These are phyloP conservation scores for Stagonosporopsis vannaccii DNA, from an alignment of 2,329 filamentous ascomycete genomes.

Conservation along the genomic window DNA sequence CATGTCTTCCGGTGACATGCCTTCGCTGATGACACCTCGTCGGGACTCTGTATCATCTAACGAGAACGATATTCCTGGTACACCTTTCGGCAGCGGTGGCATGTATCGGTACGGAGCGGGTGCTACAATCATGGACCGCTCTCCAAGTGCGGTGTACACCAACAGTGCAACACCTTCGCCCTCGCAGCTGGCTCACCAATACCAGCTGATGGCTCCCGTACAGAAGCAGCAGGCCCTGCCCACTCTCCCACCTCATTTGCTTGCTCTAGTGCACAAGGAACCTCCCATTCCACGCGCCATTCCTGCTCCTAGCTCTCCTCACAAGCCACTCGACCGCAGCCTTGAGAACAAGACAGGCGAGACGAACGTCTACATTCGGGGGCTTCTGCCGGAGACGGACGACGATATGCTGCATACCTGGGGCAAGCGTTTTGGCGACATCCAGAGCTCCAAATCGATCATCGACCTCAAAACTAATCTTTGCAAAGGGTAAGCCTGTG, in stretches of 20 bases:
- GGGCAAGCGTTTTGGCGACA: constrained; percentile 86
- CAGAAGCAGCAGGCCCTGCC: constrained; percentile 48
- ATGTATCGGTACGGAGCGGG: constrained; percentile 55
- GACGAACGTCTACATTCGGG: constrained; percentile 97
- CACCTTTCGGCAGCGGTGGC: constrained; percentile 54
- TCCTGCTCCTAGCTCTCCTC: constrained; percentile 83
- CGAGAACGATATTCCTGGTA: constrained; percentile 60
- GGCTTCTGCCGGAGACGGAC: constrained; percentile 92
- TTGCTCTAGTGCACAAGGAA: constrained; percentile 66
- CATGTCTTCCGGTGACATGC: constrained; percentile 57
- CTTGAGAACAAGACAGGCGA: constrained; percentile 94
- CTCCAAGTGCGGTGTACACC: constrained; percentile 57
- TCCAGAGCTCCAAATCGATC: constrained; percentile 98
- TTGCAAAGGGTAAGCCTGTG: constrained; percentile 81
- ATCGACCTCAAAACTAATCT: constrained; percentile 92
- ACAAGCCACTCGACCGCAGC: constrained; percentile 91
- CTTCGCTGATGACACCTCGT: constrained; percentile 59
- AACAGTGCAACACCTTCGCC: constrained; percentile 59
- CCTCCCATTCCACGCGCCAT: constrained; percentile 87
- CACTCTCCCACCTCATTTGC: constrained; percentile 55
- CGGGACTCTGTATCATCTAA: constrained; percentile 61
- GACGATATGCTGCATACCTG: constrained; percentile 87
- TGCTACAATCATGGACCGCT: constrained; percentile 58
- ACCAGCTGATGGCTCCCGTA: constrained; percentile 52
- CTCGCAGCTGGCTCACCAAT: constrained; percentile 55